Conservation (phyloP, 2,329 filamentous ascomycete genomes). For the Raffaelea ambrosiae region DNA sequence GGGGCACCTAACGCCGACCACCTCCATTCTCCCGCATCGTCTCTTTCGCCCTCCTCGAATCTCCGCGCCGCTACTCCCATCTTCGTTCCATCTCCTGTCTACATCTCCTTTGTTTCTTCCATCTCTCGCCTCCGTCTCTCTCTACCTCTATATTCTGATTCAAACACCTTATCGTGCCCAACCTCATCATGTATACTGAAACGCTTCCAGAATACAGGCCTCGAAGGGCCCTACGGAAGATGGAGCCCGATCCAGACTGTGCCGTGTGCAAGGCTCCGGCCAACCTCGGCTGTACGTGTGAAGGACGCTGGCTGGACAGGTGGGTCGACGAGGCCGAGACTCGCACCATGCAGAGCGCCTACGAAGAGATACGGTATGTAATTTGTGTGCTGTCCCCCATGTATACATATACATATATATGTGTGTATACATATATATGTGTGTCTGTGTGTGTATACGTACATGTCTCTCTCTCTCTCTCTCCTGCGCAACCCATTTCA, state of each 20-base stretch:
- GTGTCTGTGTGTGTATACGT: too few relatives aligned
- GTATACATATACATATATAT: too few relatives aligned
- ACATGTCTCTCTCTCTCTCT: too few relatives aligned
- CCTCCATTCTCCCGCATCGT: too few relatives aligned
- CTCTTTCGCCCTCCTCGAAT: too few relatives aligned
- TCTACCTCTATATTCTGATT: constrained; percentile 10
- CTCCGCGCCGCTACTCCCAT: too few relatives aligned
- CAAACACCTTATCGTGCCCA: not conserved
- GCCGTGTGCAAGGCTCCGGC: constrained; percentile 57
- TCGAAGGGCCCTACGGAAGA: constrained; percentile 35
- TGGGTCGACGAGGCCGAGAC: constrained; percentile 56
- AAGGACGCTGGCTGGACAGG: constrained; percentile 55
- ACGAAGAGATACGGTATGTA: constrained; percentile 53
- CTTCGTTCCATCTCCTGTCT: too few relatives aligned
- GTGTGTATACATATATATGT: too few relatives aligned
- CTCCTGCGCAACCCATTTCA: too few relatives aligned
- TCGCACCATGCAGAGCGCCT: constrained; percentile 54
- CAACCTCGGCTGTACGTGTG: constrained; percentile 52
- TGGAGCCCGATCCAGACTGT: constrained; percentile 63
- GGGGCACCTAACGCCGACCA: too few relatives aligned
- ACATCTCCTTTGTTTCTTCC: too few relatives aligned
- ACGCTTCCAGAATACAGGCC: constrained; percentile 28
- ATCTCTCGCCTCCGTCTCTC: constrained; percentile 10
- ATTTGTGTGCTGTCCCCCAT: too few relatives aligned
- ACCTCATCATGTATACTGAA: constrained; percentile 39